Conservation (phyloP, 176 grass and related monocot genomes). For the Tillandsia leiboldiana region DNA sequence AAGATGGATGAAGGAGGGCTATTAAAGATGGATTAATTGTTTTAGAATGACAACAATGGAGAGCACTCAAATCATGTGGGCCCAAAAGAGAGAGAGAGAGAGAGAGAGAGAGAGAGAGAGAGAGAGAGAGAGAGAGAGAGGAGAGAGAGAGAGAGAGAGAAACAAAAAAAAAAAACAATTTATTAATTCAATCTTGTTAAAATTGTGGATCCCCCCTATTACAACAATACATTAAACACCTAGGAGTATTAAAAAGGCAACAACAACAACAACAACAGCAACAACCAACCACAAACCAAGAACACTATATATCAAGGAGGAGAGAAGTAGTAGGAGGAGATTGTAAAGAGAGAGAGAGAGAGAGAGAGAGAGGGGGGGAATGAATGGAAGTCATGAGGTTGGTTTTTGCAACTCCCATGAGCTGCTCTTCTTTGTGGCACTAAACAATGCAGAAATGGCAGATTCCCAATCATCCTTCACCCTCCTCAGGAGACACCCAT, state of each 20-base stretch:
- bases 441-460: constrained; percentile 20
- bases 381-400: constrained; percentile 39
- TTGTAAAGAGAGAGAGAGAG: constrained; percentile 12
- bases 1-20: background rate
- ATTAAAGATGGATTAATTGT: background rate
- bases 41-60: background rate
- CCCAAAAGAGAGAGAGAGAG: background rate
- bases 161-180: background rate
- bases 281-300: background rate
- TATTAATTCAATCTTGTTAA: background rate
- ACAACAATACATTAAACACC: constrained; percentile 4
- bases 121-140: background rate
- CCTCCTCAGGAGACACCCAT: constrained; percentile 60
- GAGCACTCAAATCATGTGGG: constrained; percentile 2
- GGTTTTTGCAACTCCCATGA: constrained; percentile 32
- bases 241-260: constrained; percentile 5
- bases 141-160: no score
- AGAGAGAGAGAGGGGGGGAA: constrained; percentile 15
- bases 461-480: constrained; percentile 60
- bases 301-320: background rate
- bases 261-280: background rate
- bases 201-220: background rate
- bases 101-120: no score
- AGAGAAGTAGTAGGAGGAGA: constrained; percentile 1
- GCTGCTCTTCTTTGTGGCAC: constrained; percentile 14